A percentile compares a stretch with the other conserved stretches of the same genome.
Conservation (phyloP, 257 asterid genomes). For the Solanum clarkiae region DNA sequence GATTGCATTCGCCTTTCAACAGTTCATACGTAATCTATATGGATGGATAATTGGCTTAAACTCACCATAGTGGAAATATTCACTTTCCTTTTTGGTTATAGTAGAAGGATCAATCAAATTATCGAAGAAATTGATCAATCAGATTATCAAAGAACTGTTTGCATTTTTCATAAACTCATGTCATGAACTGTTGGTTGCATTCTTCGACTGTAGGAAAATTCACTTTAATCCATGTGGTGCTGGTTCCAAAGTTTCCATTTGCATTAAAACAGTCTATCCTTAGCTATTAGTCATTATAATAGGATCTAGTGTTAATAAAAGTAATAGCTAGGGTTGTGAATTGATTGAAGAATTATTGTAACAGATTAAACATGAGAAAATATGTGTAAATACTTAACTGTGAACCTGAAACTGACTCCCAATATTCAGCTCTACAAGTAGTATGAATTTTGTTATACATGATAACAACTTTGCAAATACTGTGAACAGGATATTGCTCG, state of each 20-base stretch:
- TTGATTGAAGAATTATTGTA: neutral
- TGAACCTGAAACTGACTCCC: neutral
- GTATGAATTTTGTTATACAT: neutral
- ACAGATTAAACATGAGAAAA: neutral
- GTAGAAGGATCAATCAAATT: neutral
- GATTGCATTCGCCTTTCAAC: neutral
- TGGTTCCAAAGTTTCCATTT: neutral
- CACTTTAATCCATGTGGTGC: neutral
- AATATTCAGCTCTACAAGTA: neutral
- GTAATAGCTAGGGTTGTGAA: neutral
- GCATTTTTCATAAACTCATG: neutral
- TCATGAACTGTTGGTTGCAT: neutral
- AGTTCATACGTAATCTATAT: neutral
- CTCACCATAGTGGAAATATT: neutral
- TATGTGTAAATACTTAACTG: neutral
- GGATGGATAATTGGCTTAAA: neutral
- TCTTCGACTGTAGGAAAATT: neutral
- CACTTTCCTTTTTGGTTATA: neutral
- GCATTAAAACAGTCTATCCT: neutral
- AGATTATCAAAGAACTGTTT: no score
- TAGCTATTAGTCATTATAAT: neutral
- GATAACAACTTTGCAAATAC: neutral
- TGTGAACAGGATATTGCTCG: conserved; percentile 43
- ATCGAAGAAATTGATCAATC: neutral
- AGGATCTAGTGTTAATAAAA: neutral